phyloP scores from a whole-genome alignment of 108 stramenopile species.

The Skeletonema menzelii region DNA sequence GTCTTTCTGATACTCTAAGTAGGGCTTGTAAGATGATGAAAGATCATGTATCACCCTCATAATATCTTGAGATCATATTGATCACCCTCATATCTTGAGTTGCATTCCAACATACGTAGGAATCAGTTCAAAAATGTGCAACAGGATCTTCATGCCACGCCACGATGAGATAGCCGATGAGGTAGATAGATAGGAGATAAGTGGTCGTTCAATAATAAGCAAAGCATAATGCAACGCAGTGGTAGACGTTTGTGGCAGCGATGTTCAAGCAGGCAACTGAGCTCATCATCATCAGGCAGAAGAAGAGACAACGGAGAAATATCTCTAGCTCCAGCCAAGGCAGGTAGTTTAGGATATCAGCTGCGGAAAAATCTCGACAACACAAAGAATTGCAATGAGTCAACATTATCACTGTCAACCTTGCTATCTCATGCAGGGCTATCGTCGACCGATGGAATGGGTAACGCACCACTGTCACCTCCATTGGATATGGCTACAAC shows the following conservation, averaged over 20 bases:
- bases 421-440: conserved; percentile 69
- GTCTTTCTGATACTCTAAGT: too few relatives aligned
- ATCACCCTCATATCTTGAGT: too few relatives aligned
- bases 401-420: conserved; percentile 38
- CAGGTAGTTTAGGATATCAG: conserved; percentile 16
- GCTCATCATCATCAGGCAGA: neutral
- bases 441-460: neutral
- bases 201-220: too few relatives aligned
- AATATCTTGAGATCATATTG: too few relatives aligned
- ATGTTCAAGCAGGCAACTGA: neutral
- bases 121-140: too few relatives aligned
- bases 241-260: neutral
- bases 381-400: neutral
- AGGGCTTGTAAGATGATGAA: too few relatives aligned
- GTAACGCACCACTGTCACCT: conserved; percentile 75
- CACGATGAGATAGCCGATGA: too few relatives aligned
- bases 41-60: too few relatives aligned
- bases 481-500: conserved; percentile 79
- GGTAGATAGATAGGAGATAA: too few relatives aligned
- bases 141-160: too few relatives aligned
- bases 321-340: conserved; percentile 5
- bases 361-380: conserved; percentile 18
- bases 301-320: neutral
- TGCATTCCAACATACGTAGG: too few relatives aligned
- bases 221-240: neutral